phyloP scores from a whole-genome alignment of 805 yeast species.

The Metschnikowia shivogae region DNA sequence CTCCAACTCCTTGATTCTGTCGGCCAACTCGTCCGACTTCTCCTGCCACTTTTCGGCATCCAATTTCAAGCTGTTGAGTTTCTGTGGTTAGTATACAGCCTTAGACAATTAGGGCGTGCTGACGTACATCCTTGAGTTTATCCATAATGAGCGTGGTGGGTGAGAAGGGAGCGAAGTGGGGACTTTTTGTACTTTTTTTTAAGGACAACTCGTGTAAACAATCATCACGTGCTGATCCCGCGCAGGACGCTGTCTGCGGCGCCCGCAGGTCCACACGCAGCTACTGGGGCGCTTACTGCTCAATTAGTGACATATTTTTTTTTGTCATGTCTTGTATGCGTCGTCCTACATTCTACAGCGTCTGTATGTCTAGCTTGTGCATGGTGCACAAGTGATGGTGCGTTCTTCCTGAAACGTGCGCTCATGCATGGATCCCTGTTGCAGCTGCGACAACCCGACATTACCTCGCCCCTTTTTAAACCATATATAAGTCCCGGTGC shows the following conservation, averaged over 20 bases:
- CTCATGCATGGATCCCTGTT: constrained; percentile 1
- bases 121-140: constrained; percentile 56
- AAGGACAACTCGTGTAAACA: constrained; percentile 18
- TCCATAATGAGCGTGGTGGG: constrained; percentile 39
- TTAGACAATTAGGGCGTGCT: too few species aligned
- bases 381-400: neutral
- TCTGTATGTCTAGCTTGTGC: neutral
- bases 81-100: constrained; percentile 40
- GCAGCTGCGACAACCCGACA: constrained; percentile 5
- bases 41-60: constrained; percentile 98
- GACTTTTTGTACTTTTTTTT: constrained; percentile 14
- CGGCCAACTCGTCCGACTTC: constrained; percentile 82
- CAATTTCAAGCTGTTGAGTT: constrained; percentile 81
- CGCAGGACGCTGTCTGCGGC: constrained; percentile 4
- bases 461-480: neutral
- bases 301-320: neutral
- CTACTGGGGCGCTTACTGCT: neutral
- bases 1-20: constrained; percentile 81
- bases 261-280: neutral
- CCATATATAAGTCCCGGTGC: neutral
- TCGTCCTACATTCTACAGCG: too few species aligned
- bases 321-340: too few species aligned
- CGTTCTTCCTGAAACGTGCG: neutral
- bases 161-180: constrained; percentile 10
- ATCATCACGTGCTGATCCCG: constrained; percentile 15